A percentile compares a stretch with the other conserved stretches of the same genome.
Conservation (phyloP, 1,284 basidiomycete genomes). For the Malassezia slooffiae region DNA sequence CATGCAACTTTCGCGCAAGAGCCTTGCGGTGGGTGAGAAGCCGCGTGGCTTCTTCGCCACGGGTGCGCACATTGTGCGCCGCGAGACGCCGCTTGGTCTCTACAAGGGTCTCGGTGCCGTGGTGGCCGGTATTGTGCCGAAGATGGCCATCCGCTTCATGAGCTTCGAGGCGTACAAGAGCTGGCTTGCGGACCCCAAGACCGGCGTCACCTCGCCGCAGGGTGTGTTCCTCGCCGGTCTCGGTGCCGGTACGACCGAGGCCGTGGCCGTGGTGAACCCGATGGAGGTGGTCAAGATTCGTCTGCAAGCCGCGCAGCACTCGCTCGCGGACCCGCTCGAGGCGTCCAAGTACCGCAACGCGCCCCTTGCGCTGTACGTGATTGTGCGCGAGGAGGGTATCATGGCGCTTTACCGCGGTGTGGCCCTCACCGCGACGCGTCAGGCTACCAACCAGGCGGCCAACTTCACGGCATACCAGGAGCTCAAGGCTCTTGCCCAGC, state of each 20-base stretch:
- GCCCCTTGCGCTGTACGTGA: slow-evolving; percentile 88
- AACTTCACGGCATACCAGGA: slow-evolving; percentile 99
- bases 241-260: slow-evolving; percentile 79
- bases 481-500: slow-evolving; percentile 69
- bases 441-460: slow-evolving; percentile 97
- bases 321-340: slow-evolving; percentile 88
- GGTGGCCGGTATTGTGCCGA: slow-evolving; percentile 80
- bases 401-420: slow-evolving; percentile 83
- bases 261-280: slow-evolving; percentile 84
- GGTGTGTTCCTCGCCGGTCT: slow-evolving; percentile 71
- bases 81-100: slow-evolving; percentile 86
- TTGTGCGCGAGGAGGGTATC: slow-evolving; percentile 83
- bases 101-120: slow-evolving; percentile 99
- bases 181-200: slow-evolving; percentile 63
- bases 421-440: slow-evolving; percentile 74
- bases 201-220: slow-evolving; percentile 64
- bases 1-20: slow-evolving; percentile 65
- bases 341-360: slow-evolving; percentile 90
- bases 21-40: slow-evolving; percentile 48
- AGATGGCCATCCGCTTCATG: slow-evolving; percentile 99
- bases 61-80: slow-evolving; percentile 71
- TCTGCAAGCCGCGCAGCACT: slow-evolving; percentile 94
- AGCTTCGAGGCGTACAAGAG: slow-evolving; percentile 91
- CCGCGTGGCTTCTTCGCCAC: slow-evolving; percentile 87
- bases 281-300: slow-evolving; percentile 99